A percentile compares a stretch with the other conserved stretches of the same genome.
These are phyloP conservation scores for Hagleromyces aurorensis DNA, from an alignment of 805 yeast genomes.

Conservation along the genomic window DNA sequence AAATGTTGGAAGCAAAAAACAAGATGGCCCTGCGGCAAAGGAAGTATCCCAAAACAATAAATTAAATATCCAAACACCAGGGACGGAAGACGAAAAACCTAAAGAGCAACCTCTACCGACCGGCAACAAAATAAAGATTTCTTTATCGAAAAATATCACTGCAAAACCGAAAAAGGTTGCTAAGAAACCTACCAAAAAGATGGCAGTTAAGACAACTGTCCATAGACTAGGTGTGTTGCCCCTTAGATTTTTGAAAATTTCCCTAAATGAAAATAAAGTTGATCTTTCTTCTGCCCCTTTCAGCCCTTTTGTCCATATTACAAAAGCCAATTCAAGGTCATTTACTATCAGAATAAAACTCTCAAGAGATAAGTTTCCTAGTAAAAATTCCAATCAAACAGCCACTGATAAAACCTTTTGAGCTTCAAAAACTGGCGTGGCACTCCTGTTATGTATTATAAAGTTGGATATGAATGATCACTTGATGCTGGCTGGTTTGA, in stretches of 20 bases:
- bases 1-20: slow-evolving; percentile 1
- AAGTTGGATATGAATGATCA: too few relatives aligned
- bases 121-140: slow-evolving; percentile 8
- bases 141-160: slow-evolving; percentile 3
- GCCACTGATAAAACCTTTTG: too few relatives aligned
- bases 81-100: slow-evolving; percentile 1
- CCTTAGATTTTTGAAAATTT: slow-evolving; percentile 38
- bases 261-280: slow-evolving; percentile 30
- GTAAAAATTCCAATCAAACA: too few relatives aligned
- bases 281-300: slow-evolving; percentile 39
- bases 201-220: slow-evolving; percentile 12
- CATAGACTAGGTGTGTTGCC: slow-evolving; percentile 27
- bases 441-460: too few relatives aligned
- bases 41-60: too few relatives aligned
- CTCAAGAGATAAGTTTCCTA: slow-evolving; percentile 7
- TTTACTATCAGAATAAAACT: slow-evolving; percentile 22
- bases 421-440: too few relatives aligned
- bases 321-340: slow-evolving; percentile 25
- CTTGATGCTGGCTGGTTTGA: too few relatives aligned
- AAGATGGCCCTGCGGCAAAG: too few relatives aligned
- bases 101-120: slow-evolving; percentile 3
- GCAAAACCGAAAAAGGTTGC: slow-evolving; percentile 6
- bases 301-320: slow-evolving; percentile 20
- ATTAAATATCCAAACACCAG: too few relatives aligned
- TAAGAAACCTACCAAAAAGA: slow-evolving; percentile 4